Percentiles rank a stretch among this genome's conserved stretches.
Conservation (phyloP, 768 basidiomycete genomes). For the Lentinula guzmanii region DNA sequence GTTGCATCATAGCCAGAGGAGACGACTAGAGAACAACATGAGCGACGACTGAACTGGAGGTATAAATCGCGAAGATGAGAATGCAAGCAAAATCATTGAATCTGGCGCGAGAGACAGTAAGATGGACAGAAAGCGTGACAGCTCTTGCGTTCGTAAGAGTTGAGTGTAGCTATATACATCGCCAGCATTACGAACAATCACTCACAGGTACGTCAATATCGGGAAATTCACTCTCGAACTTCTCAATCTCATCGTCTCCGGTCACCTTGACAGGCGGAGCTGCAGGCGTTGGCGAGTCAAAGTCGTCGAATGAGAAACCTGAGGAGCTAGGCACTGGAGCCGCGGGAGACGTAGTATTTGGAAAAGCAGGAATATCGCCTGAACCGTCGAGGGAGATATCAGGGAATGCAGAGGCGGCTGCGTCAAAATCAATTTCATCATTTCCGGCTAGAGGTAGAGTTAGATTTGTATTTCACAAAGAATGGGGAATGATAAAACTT, state of each 20-base stretch:
- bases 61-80: neutral
- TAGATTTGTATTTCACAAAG: neutral
- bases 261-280: constrained; percentile 62
- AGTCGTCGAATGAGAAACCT: constrained; percentile 64
- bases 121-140: too few relatives aligned
- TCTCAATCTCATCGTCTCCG: constrained; percentile 78
- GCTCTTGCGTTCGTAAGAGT: neutral
- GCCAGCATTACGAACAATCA: neutral
- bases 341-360: constrained; percentile 25
- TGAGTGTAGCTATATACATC: neutral
- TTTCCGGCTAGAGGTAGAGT: constrained; percentile 17
- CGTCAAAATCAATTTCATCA: constrained; percentile 76
- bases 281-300: constrained; percentile 44
- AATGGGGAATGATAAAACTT: neutral
- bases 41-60: constrained; percentile 2
- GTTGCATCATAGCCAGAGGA: constrained; percentile 26
- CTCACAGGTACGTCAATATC: constrained; percentile 56
- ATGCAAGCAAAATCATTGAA: neutral
- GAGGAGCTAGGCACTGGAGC: constrained; percentile 22
- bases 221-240: constrained; percentile 83
- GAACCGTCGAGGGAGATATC: constrained; percentile 74
- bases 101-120: too few relatives aligned
- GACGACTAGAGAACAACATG: constrained; percentile 19
- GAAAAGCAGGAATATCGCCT: constrained; percentile 42
- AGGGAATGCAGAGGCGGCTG: constrained; percentile 78